Evolutionary conservation across 805 yeast genomes (phyloP).

Genomic region (Wickerhamiella brachini): DNA sequence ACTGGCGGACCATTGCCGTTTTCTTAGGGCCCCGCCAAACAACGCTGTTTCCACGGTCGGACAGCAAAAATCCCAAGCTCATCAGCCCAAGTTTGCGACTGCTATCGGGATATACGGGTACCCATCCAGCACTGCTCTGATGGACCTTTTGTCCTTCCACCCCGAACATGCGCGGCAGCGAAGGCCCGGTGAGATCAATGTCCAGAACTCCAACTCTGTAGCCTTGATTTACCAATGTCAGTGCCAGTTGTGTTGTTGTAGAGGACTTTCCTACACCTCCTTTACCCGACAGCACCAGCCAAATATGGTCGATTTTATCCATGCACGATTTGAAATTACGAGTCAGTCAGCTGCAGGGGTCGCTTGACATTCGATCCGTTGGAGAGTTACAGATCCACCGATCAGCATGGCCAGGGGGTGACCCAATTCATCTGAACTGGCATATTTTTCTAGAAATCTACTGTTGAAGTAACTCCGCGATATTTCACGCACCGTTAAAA

Average conservation of each 20-base stretch:
- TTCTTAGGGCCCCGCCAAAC: constrained; percentile 99
- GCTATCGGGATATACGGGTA: constrained; percentile 54
- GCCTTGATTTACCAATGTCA: constrained; percentile 59
- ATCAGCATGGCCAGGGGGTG: no score
- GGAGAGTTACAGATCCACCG: background rate
- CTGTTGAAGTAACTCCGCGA: background rate
- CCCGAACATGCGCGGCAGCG: constrained; percentile 93
- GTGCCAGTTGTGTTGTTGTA: constrained; percentile 84
- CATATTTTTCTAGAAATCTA: background rate
- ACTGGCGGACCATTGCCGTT: constrained; percentile 94
- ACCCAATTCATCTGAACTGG: no score
- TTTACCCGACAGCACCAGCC: constrained; percentile 63
- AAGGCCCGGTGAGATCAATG: constrained; percentile 93
- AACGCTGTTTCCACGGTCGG: constrained; percentile 75
- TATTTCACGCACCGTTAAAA: background rate
- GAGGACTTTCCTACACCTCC: constrained; percentile 97
- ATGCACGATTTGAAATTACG: constrained; percentile 2
- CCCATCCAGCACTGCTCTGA: constrained; percentile 80
- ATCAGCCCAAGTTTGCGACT: constrained; percentile 46
- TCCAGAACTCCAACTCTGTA: constrained; percentile 86
- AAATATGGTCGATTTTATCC: constrained; percentile 46
- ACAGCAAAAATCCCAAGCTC: constrained; percentile 78
- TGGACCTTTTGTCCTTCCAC: constrained; percentile 65
- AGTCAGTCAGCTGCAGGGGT: background rate
- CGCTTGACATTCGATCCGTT: no score